Evolutionary conservation across 495 filamentous ascomycete genomes (phyloP).

Genomic region (Glarea lozoyensis): DNA sequence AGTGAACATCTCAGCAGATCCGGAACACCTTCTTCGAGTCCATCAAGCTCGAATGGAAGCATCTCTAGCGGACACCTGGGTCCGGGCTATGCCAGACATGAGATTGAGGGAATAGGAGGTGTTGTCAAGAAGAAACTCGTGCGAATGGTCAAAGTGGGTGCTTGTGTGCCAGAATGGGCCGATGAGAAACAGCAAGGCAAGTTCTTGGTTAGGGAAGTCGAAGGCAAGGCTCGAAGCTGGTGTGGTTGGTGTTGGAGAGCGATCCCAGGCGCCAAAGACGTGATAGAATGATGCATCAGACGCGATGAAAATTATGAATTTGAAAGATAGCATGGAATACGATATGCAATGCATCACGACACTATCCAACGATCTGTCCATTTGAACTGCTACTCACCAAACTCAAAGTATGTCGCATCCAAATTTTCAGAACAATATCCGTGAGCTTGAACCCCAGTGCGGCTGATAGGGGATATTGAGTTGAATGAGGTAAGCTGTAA

Average conservation of each 20-base stretch:
- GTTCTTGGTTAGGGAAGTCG: conserved; percentile 47
- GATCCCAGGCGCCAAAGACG: conserved; percentile 37
- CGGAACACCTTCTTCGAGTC: conserved; percentile 17
- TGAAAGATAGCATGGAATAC: no score
- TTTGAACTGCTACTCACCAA: no score
- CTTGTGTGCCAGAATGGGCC: conserved; percentile 72
- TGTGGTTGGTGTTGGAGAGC: conserved; percentile 58
- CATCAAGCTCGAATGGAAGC: conserved; percentile 4
- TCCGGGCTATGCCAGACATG: conserved; percentile 69
- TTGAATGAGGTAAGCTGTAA: no score
- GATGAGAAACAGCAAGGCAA: conserved; percentile 57
- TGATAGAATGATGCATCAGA: conserved; percentile 12
- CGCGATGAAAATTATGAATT: no score
- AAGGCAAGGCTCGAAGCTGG: conserved; percentile 51
- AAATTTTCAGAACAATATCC: no score
- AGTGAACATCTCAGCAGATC: conserved; percentile 19
- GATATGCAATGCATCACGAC: no score
- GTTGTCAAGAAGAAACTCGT: conserved; percentile 73
- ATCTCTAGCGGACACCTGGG: conserved; percentile 21
- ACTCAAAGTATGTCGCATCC: no score
- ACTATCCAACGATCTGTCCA: no score
- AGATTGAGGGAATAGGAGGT: conserved; percentile 82
- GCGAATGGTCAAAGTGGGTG: conserved; percentile 66
- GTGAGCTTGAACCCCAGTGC: no score
- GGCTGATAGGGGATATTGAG: no score